Evolutionary conservation across 441 rosid species (phyloP).

Genomic region (Lagerstroemia fauriei): DNA sequence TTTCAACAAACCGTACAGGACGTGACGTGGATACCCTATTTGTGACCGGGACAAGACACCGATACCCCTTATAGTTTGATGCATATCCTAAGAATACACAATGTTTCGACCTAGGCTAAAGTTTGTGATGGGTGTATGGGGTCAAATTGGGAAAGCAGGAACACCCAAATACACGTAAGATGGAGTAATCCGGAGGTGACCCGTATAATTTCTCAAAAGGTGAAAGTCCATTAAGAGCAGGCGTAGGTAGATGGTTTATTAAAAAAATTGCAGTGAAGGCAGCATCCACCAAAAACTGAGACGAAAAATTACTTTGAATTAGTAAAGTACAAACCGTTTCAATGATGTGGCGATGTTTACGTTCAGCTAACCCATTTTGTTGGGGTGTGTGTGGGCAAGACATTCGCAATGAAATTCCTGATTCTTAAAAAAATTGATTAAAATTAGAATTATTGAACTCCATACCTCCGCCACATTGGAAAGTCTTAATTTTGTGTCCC

Average conservation of each 20-base stretch:
- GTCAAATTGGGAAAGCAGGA: not conserved
- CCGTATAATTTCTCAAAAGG: not conserved
- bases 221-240: not conserved
- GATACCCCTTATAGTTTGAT: not conserved
- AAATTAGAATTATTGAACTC: not conserved
- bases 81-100: not conserved
- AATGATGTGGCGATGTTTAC: not conserved
- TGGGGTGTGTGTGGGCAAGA: not conserved
- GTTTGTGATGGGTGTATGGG: not conserved
- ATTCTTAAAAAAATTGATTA: not conserved
- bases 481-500: not conserved
- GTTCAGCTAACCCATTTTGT: not conserved
- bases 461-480: not conserved
- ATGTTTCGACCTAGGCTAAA: not conserved
- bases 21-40: slow-evolving; percentile 17
- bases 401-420: not conserved
- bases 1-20: not conserved
- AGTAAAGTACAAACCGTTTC: not conserved
- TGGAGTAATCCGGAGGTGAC: not conserved
- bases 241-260: not conserved
- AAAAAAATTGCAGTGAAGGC: not conserved
- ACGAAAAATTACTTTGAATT: not conserved
- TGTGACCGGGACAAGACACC: slow-evolving; percentile 48
- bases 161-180: not conserved
- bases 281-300: not conserved